These are phyloP conservation scores for Quercus phellos DNA, from an alignment of 331 rosid species.

Conservation along the genomic window DNA sequence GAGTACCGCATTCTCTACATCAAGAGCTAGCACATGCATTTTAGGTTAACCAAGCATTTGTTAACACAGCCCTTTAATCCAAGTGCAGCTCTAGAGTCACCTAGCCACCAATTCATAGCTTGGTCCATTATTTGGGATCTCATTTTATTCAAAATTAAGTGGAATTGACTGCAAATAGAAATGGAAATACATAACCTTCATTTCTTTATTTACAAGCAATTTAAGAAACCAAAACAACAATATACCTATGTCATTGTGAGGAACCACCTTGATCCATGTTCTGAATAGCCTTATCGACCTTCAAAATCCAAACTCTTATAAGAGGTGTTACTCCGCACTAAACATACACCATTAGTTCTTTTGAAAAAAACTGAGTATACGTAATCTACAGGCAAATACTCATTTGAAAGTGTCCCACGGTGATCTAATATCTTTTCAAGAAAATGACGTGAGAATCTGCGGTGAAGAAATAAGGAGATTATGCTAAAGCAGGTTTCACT, in stretches of 20 bases:
- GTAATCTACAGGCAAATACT: no score
- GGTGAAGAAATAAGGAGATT: no score
- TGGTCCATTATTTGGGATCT: no score
- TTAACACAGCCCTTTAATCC: not conserved
- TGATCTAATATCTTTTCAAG: no score
- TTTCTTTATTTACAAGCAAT: not conserved
- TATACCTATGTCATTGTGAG: not conserved
- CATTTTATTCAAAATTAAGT: not conserved
- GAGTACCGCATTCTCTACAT: no score
- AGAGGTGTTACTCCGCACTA: not conserved
- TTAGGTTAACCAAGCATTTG: not conserved
- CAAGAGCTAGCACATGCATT: no score
- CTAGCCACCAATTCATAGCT: not conserved
- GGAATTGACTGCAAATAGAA: not conserved
- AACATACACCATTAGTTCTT: not conserved
- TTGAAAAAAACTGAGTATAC: not conserved
- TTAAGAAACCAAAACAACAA: not conserved
- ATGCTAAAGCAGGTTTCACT: no score
- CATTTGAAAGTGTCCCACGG: no score
- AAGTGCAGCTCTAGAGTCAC: not conserved
- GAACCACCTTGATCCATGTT: not conserved
- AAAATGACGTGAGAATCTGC: no score
- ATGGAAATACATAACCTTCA: not conserved
- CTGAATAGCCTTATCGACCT: not conserved
- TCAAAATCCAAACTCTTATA: not conserved